These are phyloP conservation scores for Ophiostoma ips DNA, from an alignment of 2,329 filamentous ascomycete genomes.

Conservation along the genomic window DNA sequence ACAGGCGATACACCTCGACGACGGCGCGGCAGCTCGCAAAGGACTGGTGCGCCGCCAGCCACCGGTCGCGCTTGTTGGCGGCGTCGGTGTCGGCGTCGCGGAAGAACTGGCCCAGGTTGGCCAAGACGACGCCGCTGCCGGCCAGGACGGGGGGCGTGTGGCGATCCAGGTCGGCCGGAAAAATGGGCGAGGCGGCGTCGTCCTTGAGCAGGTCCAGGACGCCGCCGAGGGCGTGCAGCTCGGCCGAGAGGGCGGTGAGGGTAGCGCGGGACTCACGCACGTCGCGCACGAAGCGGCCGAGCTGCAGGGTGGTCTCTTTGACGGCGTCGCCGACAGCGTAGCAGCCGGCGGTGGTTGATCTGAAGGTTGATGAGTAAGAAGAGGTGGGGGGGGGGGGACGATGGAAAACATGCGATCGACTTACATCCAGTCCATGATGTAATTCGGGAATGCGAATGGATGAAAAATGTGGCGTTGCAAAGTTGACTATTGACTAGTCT, in stretches of 20 bases:
- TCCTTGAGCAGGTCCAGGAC: conserved; percentile 26
- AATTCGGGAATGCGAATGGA: not conserved
- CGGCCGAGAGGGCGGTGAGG: conserved; percentile 25
- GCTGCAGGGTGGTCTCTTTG: conserved; percentile 19
- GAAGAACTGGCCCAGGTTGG: conserved; percentile 23
- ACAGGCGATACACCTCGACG: conserved; percentile 25
- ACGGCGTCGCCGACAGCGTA: conserved; percentile 23
- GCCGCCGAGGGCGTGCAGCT: conserved; percentile 27
- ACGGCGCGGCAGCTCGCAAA: conserved; percentile 20
- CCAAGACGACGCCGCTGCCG: conserved; percentile 23
- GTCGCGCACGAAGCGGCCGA: conserved; percentile 25
- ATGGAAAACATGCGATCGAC: not conserved
- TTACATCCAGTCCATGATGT: conserved; percentile 10
- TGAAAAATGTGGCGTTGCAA: not conserved
- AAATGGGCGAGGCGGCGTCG: conserved; percentile 20
- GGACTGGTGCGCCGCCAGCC: conserved; percentile 22
- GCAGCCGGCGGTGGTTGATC: conserved; percentile 19
- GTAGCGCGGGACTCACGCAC: conserved; percentile 25
- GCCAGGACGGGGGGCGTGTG: conserved; percentile 24
- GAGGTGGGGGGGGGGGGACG: not conserved
- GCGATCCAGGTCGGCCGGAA: conserved; percentile 23
- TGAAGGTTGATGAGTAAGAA: no score
- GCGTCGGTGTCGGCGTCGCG: conserved; percentile 15
- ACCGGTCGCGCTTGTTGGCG: conserved; percentile 21
- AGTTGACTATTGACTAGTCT: no score